Base-by-base conservation (phyloP, 2,329 filamentous ascomycete genomes). In the Ophiostoma fasciatum region DNA sequence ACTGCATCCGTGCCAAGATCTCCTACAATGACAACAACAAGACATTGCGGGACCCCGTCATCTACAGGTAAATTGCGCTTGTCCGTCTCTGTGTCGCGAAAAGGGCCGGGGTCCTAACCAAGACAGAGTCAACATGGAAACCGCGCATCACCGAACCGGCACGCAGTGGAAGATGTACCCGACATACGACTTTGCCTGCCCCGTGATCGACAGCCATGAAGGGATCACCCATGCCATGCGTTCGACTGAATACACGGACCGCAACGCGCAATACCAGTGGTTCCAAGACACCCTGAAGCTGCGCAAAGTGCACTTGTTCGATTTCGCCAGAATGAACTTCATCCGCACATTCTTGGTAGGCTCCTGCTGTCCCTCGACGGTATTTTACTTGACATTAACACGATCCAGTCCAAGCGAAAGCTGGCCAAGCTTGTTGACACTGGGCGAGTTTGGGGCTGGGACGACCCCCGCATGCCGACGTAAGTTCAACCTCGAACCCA, bases 1-100 rank as follows among this genome's bases (percentile, higher is more conserved):
- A 88, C 74, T 94, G 84, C 61, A 92, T 98, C 46, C 81, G 90
- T 42, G 90, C 90, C 40, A 94, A 92, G 67, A 82, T 96, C 48
- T 88, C 83, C 2, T 74, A 82, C 48, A 82, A 93, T 57, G 81
- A 90, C 60, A 81, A 81, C 45, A 96, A 98, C 66, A 93, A 93
- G 61, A 84, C 90, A 36, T 78, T 96, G 72, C 74, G 90, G 46
- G 90, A 98, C 57, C 90, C 90, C 11, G 87, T 96, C 58, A 92
- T 98, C 57, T 96, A 94, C 68, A 78, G n/a, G n/a, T n/a, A n/a
- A n/a, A n/a, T n/a, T n/a, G n/a, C n/a, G n/a, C n/a, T n/a, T n/a
- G n/a, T n/a, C n/a, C n/a, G n/a, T n/a, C n/a, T n/a, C n/a, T n/a
- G n/a, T n/a, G n/a, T n/a, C n/a, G n/a, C n/a, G n/a, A n/a, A n/a